Evolutionary conservation across 306 rosid genomes (phyloP), one percentile per base, ranked within the genome.

Genomic region (Carpinus viminea): DNA sequence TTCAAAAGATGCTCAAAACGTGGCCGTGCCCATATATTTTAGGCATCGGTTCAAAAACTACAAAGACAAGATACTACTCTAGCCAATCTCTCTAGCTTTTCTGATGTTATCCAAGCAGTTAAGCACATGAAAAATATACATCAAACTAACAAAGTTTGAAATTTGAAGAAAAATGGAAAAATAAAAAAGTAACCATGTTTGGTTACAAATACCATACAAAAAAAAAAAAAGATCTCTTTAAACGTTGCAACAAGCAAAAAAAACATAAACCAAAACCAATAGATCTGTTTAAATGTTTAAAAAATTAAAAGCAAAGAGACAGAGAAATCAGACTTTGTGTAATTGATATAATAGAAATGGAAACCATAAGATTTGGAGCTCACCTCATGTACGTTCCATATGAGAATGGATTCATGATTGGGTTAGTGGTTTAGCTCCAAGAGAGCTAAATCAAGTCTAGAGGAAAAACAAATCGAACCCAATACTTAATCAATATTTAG

Each of bases 331-430:
- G 43, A 38, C 43, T 70, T 56, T 15, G 60, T 52, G 60, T 26
- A 52, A 75, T 68, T 83, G 85, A 92, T 87, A 83, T 45, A 5
- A 77, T 4, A 74, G 43, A 38, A 38, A 81, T 11, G 21, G 52
- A 77, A 70, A 81, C 50, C 55, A 43, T 45, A 73, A n/a, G 6
- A 75, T 84, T 70, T 12, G 76, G 56, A 70, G 75, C 80, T 88
- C 56, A 95, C 98, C 98, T 87, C 80, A 95, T 85, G 62, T 98
- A 97, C 80, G 98, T 95, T 18, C 96, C 96, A 53, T 97, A 95
- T 10, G 96, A 92, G 88, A 95, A 95, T 20, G 98, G 97, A 79
- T 95, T 95, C 98, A 95, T 95, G 87, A 76, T 85, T 81, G 88
- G 76, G 46, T 85, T 79, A 41, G 66, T 46, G 70, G 28, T 4